These are phyloP conservation scores for Cerrena zonata DNA, from an alignment of 1,284 basidiomycete species.

Conservation along the genomic window DNA sequence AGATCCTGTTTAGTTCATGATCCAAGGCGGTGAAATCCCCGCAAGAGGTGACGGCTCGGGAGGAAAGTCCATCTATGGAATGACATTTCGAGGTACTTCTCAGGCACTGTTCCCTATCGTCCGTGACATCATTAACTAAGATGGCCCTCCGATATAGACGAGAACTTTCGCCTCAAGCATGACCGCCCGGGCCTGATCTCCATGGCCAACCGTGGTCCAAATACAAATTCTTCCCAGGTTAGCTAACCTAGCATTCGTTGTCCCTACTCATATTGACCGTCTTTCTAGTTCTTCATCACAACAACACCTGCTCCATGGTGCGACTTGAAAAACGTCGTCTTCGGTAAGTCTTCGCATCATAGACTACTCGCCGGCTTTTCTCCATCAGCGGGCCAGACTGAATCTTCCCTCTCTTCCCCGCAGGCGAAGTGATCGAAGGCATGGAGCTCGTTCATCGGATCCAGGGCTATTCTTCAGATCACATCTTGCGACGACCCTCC, in stretches of 20 bases:
- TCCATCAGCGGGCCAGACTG: neutral
- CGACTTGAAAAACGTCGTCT: slow-evolving; percentile 46
- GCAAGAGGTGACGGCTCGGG: slow-evolving; percentile 50
- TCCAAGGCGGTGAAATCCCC: slow-evolving; percentile 36
- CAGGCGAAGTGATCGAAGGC: slow-evolving; percentile 33
- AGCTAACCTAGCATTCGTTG: slow-evolving; percentile 5
- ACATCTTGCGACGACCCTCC: slow-evolving; percentile 32
- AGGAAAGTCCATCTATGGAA: slow-evolving; percentile 37
- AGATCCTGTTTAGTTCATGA: slow-evolving; percentile 31
- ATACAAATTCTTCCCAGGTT: slow-evolving; percentile 51
- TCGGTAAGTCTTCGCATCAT: slow-evolving; percentile 31
- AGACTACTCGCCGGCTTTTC: slow-evolving; percentile 5
- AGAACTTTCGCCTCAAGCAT: slow-evolving; percentile 37
- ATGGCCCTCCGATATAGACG: slow-evolving; percentile 23
- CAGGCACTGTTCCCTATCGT: neutral
- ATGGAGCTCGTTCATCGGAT: slow-evolving; percentile 39
- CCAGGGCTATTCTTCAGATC: slow-evolving; percentile 30
- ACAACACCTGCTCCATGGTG: slow-evolving; percentile 59
- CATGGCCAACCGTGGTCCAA: slow-evolving; percentile 58
- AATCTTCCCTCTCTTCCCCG: neutral
- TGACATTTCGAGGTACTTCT: slow-evolving; percentile 22
- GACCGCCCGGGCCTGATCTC: slow-evolving; percentile 45
- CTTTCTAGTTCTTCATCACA: slow-evolving; percentile 62
- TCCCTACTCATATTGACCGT: neutral
- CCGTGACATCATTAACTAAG: neutral